Evolutionary conservation across 805 yeast species (phyloP).

Genomic region (Sugiyamaella mastotermitis): DNA sequence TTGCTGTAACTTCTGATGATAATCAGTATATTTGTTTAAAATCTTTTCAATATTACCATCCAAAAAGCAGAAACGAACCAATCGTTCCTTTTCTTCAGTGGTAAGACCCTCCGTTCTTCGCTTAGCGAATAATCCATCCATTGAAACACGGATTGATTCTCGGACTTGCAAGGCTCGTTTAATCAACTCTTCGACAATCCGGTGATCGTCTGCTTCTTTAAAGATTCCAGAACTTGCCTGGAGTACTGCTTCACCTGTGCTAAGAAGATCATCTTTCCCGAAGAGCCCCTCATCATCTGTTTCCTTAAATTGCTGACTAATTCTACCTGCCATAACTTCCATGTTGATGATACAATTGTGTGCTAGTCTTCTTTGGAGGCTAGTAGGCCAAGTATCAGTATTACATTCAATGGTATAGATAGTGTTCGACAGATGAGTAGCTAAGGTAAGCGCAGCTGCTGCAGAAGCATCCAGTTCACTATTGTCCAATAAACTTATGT

Average conservation of each 20-base stretch:
- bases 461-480: constrained; percentile 50
- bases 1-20: not conserved
- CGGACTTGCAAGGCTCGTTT: constrained; percentile 38
- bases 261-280: constrained; percentile 32
- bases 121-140: constrained; percentile 52
- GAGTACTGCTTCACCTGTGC: constrained; percentile 19
- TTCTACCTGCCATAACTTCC: constrained; percentile 18
- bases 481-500: constrained; percentile 65
- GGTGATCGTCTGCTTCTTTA: constrained; percentile 3
- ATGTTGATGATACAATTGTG: constrained; percentile 77
- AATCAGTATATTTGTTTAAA: constrained; percentile 23
- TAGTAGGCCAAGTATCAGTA: constrained; percentile 51
- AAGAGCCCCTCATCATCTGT: constrained; percentile 34
- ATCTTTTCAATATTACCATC: constrained; percentile 63
- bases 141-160: constrained; percentile 40
- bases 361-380: constrained; percentile 66
- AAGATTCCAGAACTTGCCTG: constrained; percentile 21
- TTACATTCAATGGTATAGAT: constrained; percentile 67
- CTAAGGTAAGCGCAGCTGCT: constrained; percentile 60
- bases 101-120: constrained; percentile 51
- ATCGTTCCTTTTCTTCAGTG: constrained; percentile 67
- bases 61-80: constrained; percentile 60
- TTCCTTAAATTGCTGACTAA: constrained; percentile 29
- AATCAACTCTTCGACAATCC: constrained; percentile 26
- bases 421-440: constrained; percentile 60